Conservation (phyloP, 441 rosid genomes). For the Mallotus japonicus region DNA sequence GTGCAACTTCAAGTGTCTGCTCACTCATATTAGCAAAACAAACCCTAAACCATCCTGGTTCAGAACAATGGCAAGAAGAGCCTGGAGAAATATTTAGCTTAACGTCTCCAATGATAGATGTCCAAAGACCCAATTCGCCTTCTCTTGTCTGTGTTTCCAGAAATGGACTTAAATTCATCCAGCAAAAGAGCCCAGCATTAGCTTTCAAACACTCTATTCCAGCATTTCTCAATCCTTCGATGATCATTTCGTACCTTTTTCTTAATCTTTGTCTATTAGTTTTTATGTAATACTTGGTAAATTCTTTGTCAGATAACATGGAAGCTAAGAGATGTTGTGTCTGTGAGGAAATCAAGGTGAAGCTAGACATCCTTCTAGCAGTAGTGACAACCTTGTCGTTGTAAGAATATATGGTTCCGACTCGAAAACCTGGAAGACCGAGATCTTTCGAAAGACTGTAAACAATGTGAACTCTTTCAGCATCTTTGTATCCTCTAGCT, state of each 20-base stretch:
- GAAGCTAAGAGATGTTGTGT: conserved; percentile 81
- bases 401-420: conserved; percentile 89
- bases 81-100: conserved; percentile 94
- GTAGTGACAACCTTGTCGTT: conserved; percentile 76
- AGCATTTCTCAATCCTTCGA: conserved; percentile 56
- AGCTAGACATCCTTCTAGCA: conserved; percentile 93
- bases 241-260: conserved; percentile 62
- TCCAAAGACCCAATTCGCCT: conserved; percentile 75
- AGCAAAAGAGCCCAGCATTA: conserved; percentile 87
- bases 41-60: conserved; percentile 96
- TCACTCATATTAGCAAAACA: conserved; percentile 95
- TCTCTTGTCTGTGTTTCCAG: conserved; percentile 51
- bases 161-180: conserved; percentile 83
- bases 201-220: conserved; percentile 85
- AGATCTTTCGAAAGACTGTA: conserved; percentile 94
- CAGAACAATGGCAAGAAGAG: conserved; percentile 87
- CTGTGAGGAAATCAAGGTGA: conserved; percentile 86
- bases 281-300: conserved; percentile 54
- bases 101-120: conserved; percentile 49
- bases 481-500: conserved; percentile 33
- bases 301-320: conserved; percentile 65
- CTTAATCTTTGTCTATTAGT: conserved; percentile 65
- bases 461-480: conserved; percentile 87
- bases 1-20: conserved; percentile 65
- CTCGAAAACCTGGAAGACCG: conserved; percentile 93